Conservation (phyloP, 345 rosid species). For the Ceriops decandra region DNA sequence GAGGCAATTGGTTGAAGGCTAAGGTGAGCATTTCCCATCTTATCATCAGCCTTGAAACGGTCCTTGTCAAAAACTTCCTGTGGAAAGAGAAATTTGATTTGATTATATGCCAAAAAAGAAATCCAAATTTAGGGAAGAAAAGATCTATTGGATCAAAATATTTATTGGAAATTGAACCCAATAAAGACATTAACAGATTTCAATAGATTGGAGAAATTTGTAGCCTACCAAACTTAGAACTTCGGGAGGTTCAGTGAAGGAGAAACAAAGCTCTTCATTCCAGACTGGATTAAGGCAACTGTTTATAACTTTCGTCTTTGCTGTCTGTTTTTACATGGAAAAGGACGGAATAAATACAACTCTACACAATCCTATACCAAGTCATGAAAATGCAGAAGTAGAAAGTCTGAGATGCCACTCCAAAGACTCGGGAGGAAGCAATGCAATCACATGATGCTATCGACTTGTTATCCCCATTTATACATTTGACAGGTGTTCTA, state of each 20-base stretch:
- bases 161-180: not conserved
- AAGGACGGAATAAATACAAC: not conserved
- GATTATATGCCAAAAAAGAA: not conserved
- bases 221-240: conserved; percentile 52
- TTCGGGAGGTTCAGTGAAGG: conserved; percentile 67
- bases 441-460: not conserved
- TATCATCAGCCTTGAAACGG: conserved; percentile 94
- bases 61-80: conserved; percentile 99
- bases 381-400: not conserved
- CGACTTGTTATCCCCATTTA: not conserved
- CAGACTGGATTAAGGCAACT: conserved; percentile 93
- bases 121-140: not conserved
- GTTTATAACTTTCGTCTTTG: conserved; percentile 85
- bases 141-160: not conserved
- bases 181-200: not conserved
- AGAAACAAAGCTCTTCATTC: conserved; percentile 84
- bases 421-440: not conserved
- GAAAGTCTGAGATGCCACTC: not conserved
- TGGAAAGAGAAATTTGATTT: not conserved
- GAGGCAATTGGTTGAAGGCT: conserved; percentile 86
- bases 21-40: conserved; percentile 88
- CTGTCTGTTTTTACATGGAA: conserved; percentile 42
- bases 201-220: conserved; percentile 4
- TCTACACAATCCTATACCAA: not conserved
- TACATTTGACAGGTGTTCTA: not conserved